These are phyloP conservation scores for Dipodascus albidus DNA, from an alignment of 805 yeast genomes.

Conservation along the genomic window DNA sequence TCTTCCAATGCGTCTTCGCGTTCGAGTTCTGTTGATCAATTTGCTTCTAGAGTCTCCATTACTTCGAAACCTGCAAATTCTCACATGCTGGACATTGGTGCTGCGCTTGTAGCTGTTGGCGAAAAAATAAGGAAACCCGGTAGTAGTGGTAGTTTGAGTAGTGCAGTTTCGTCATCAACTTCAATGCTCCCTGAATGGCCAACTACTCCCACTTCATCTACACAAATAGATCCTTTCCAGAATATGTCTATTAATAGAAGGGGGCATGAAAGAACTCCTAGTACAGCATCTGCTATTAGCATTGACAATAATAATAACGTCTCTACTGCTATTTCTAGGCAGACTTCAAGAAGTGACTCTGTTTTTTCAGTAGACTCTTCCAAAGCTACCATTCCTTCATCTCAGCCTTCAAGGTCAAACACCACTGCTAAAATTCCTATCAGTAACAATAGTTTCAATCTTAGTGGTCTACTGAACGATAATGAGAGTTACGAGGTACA, in stretches of 20 bases:
- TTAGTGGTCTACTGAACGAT: slow-evolving; percentile 12
- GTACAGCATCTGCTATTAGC: slow-evolving; percentile 1
- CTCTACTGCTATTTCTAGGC: neutral
- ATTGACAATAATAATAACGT: neutral
- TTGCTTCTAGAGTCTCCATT: neutral
- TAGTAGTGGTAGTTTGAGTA: slow-evolving; percentile 3
- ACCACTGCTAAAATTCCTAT: slow-evolving; percentile 4
- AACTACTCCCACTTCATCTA: neutral
- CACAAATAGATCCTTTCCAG: neutral
- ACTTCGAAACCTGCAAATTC: neutral
- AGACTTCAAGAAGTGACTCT: neutral
- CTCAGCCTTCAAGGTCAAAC: neutral
- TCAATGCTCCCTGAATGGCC: neutral
- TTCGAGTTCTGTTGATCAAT: slow-evolving; percentile 5
- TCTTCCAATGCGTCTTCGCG: slow-evolving; percentile 3
- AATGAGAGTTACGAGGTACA: slow-evolving; percentile 3
- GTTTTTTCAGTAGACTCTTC: slow-evolving; percentile 1
- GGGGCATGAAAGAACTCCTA: slow-evolving; percentile 5
- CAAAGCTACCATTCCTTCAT: neutral
- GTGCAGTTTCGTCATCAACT: neutral
- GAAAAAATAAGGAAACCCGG: slow-evolving; percentile 1
- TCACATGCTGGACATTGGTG: neutral
- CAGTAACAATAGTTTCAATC: slow-evolving; percentile 12
- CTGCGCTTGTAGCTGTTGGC: slow-evolving; percentile 1
- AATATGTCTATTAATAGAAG: neutral